A percentile compares a stretch with the other conserved stretches of the same genome.
These are phyloP conservation scores for Pholiota microspora DNA, from an alignment of 768 basidiomycete genomes.

Conservation along the genomic window DNA sequence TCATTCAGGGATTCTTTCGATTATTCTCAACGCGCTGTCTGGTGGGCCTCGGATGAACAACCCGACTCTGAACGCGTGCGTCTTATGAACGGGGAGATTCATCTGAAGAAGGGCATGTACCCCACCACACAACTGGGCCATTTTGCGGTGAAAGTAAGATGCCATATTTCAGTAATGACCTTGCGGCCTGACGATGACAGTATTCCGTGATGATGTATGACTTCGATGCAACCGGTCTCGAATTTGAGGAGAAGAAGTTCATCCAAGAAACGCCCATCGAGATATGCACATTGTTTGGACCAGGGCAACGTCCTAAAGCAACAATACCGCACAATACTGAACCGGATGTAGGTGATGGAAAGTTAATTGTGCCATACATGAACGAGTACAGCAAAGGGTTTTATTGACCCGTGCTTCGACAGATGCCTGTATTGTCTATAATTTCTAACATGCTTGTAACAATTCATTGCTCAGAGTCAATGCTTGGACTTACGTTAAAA, in stretches of 20 bases:
- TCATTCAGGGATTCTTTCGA: conserved; percentile 13
- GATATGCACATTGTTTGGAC: conserved; percentile 29
- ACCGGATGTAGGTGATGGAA: conserved; percentile 4
- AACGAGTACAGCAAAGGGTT: conserved; percentile 11
- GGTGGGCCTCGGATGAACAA: conserved; percentile 19
- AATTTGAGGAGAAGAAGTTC: conserved; percentile 20
- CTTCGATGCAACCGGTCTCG: conserved; percentile 31
- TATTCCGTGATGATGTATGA: conserved; percentile 38
- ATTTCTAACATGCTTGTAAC: no score
- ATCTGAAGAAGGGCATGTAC: conserved; percentile 30
- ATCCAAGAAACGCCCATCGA: conserved; percentile 30
- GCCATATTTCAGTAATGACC: no score
- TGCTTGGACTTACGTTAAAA: no score
- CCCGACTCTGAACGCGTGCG: conserved; percentile 21
- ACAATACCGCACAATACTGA: conserved; percentile 26
- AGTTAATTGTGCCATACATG: not conserved
- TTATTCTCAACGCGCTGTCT: conserved; percentile 17
- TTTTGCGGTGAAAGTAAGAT: conserved; percentile 34
- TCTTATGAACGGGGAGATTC: conserved; percentile 33
- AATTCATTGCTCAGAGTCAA: no score
- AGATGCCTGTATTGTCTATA: no score
- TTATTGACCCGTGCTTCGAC: no score
- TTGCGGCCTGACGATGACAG: conserved; percentile 5
- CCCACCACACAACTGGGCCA: conserved; percentile 34
- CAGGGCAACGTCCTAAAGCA: conserved; percentile 26